Evolutionary conservation across 768 basidiomycete genomes (phyloP).

Genomic region (Naganishia randhawae): DNA sequence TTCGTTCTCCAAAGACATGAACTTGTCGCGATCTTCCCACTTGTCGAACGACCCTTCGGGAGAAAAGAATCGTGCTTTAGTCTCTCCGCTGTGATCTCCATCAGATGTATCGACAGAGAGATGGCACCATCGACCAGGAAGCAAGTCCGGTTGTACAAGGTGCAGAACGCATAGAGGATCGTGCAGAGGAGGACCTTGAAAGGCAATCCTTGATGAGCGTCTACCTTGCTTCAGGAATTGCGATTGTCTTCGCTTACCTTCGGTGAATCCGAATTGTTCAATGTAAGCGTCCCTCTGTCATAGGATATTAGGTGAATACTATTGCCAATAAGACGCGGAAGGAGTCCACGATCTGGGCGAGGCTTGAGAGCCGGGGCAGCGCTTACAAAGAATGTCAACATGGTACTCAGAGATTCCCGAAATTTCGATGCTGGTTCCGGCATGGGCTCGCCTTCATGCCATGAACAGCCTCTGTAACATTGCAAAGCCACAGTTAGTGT

Average conservation of each 20-base stretch:
- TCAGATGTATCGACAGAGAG: slow-evolving; percentile 19
- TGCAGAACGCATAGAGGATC: slow-evolving; percentile 23
- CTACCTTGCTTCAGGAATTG: neutral
- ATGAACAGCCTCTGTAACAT: neutral
- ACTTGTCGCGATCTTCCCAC: neutral
- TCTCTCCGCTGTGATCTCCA: slow-evolving; percentile 20
- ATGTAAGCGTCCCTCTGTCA: slow-evolving; percentile 26
- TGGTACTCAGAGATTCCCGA: slow-evolving; percentile 23
- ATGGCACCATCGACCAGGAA: slow-evolving; percentile 17
- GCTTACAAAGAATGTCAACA: slow-evolving; percentile 30
- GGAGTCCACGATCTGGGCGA: neutral
- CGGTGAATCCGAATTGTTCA: slow-evolving; percentile 21
- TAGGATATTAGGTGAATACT: neutral
- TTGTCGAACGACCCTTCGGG: slow-evolving; percentile 6
- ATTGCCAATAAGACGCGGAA: neutral
- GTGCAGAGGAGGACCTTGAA: slow-evolving; percentile 27
- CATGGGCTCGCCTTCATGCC: slow-evolving; percentile 11
- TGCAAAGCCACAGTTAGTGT: neutral
- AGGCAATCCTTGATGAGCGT: neutral
- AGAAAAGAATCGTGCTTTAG: slow-evolving; percentile 21
- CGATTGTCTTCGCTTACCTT: slow-evolving; percentile 5
- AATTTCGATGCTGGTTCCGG: slow-evolving; percentile 17
- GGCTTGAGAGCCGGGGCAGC: neutral
- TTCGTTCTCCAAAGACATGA: neutral
- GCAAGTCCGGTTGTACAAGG: slow-evolving; percentile 19